These are phyloP conservation scores for Suillus hirtellus DNA, from an alignment of 768 basidiomycete species.

Conservation along the genomic window DNA sequence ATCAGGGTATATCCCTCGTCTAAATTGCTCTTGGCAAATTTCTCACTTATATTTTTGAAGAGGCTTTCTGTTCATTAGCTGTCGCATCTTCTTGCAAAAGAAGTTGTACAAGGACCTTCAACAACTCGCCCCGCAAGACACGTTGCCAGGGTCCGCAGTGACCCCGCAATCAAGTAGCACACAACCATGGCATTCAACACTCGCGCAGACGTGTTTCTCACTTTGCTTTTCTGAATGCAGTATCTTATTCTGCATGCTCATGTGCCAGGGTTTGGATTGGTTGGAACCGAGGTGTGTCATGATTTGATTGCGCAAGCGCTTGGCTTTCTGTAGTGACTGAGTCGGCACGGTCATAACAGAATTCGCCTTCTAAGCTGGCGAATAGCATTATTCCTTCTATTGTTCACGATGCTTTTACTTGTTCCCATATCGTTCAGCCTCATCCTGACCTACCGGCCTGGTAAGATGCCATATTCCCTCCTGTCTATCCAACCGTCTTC, in stretches of 20 bases:
- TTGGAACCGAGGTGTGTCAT: conserved; percentile 54
- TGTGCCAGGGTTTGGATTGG: conserved; percentile 64
- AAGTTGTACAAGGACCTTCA: conserved; percentile 63
- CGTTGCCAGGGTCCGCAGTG: conserved; percentile 26
- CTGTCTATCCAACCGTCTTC: neutral
- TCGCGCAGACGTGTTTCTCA: conserved; percentile 64
- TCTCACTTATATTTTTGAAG: neutral
- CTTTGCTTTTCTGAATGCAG: conserved; percentile 75
- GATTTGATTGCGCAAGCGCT: neutral
- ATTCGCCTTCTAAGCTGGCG: conserved; percentile 68
- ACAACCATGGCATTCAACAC: conserved; percentile 48
- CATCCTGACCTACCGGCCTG: conserved; percentile 48
- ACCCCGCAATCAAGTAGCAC: conserved; percentile 21
- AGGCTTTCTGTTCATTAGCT: conserved; percentile 58
- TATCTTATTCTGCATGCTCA: conserved; percentile 67
- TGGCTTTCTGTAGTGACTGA: conserved; percentile 9
- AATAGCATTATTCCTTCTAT: conserved; percentile 61
- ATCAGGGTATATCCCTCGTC: conserved; percentile 20
- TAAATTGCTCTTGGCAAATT: neutral
- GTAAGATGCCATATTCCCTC: conserved; percentile 16
- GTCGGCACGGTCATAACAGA: conserved; percentile 33
- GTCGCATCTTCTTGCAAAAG: conserved; percentile 57
- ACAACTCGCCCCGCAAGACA: conserved; percentile 39
- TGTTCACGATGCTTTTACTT: conserved; percentile 61
- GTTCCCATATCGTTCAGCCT: conserved; percentile 67